phyloP scores from a whole-genome alignment of 1,139 yeast genomes.

The Lodderomyces orthopsilosis region DNA sequence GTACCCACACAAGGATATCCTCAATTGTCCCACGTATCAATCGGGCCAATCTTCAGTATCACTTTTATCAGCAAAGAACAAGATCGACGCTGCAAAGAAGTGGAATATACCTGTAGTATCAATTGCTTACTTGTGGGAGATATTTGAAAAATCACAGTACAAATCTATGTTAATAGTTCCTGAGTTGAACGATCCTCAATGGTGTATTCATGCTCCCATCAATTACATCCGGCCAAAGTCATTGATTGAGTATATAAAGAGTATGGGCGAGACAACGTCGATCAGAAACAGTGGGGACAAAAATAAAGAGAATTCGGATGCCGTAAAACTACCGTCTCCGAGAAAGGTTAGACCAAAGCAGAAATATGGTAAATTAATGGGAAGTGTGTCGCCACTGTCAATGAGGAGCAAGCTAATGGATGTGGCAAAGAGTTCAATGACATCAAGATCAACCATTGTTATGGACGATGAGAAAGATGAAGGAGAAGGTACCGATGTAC shows the following conservation, averaged over 20 bases:
- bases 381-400: slow-evolving; percentile 12
- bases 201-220: slow-evolving; percentile 54
- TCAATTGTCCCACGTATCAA: slow-evolving; percentile 36
- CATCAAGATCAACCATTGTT: slow-evolving; percentile 1
- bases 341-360: slow-evolving; percentile 30
- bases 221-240: slow-evolving; percentile 23
- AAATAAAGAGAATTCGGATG: slow-evolving; percentile 4
- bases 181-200: slow-evolving; percentile 36
- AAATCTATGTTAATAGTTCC: slow-evolving; percentile 24
- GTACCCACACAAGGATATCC: slow-evolving; percentile 33
- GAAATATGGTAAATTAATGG: slow-evolving; percentile 34
- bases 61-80: slow-evolving; percentile 46
- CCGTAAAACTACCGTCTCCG: slow-evolving; percentile 39
- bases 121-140: slow-evolving; percentile 51
- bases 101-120: slow-evolving; percentile 60
- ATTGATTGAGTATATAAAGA: slow-evolving; percentile 32
- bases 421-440: slow-evolving; percentile 2
- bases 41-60: slow-evolving; percentile 31
- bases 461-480: slow-evolving; percentile 4
- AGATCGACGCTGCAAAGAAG: slow-evolving; percentile 53
- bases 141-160: slow-evolving; percentile 20
- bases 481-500: slow-evolving; percentile 3
- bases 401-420: slow-evolving; percentile 9
- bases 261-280: slow-evolving; percentile 9
- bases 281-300: background rate